A percentile compares a stretch with the other conserved stretches of the same genome.
phyloP scores from a whole-genome alignment of 2,329 filamentous ascomycete genomes.

The Neofusicoccum laricinum region DNA sequence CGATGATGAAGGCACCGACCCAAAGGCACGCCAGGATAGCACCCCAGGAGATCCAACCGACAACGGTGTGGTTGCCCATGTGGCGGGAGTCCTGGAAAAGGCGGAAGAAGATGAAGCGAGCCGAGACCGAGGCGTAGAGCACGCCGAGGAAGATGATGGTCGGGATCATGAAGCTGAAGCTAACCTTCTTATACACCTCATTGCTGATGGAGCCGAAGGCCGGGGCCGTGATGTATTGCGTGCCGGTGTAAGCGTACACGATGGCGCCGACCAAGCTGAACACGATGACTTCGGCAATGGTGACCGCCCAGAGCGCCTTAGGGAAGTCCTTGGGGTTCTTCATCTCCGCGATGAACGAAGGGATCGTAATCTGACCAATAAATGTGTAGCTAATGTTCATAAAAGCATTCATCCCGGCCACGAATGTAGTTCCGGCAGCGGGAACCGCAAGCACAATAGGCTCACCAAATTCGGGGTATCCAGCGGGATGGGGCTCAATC shows the following conservation, averaged over 20 bases:
- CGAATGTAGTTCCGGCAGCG: constrained; percentile 70
- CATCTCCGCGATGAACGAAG: constrained; percentile 96
- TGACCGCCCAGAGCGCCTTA: constrained; percentile 88
- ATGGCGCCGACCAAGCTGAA: constrained; percentile 80
- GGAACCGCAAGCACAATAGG: constrained; percentile 69
- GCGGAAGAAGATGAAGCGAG: constrained; percentile 89
- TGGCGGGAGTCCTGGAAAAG: constrained; percentile 77
- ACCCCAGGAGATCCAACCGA: constrained; percentile 78
- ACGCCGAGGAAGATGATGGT: constrained; percentile 91
- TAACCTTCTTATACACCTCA: constrained; percentile 75
- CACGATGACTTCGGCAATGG: constrained; percentile 80
- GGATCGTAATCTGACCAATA: constrained; percentile 90
- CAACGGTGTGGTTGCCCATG: constrained; percentile 73
- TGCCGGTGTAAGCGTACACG: constrained; percentile 84
- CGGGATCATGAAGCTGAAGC: constrained; percentile 93
- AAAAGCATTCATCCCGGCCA: constrained; percentile 80
- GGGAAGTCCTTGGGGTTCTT: constrained; percentile 77
- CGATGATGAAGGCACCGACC: constrained; percentile 88
- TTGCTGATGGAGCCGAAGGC: constrained; percentile 82
- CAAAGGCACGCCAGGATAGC: constrained; percentile 72
- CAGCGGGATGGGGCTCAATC: constrained; percentile 69
- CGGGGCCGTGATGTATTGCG: constrained; percentile 81
- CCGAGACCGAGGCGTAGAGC: constrained; percentile 84
- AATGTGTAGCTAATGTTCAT: constrained; percentile 96
- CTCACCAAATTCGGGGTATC: constrained; percentile 56